Percentiles rank a stretch among this genome's conserved stretches.
These are phyloP conservation scores for Fusarium guadeloupense DNA, from an alignment of 2,329 filamentous ascomycete genomes.

Conservation along the genomic window DNA sequence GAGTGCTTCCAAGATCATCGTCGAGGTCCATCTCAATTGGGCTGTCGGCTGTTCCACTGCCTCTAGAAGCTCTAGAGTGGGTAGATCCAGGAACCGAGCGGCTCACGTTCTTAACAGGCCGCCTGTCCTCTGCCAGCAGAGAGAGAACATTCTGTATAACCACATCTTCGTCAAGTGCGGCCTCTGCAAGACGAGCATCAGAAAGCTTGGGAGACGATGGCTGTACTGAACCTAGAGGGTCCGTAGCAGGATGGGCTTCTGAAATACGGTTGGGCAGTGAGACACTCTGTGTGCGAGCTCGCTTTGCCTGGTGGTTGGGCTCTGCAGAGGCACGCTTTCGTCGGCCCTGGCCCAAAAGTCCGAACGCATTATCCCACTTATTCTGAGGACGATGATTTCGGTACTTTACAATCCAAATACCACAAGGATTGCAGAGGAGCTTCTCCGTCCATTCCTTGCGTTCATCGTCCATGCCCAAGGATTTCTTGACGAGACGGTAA, in stretches of 20 bases:
- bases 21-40: slow-evolving; percentile 64
- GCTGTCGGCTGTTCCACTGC: slow-evolving; percentile 64
- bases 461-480: slow-evolving; percentile 68
- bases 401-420: slow-evolving; percentile 92
- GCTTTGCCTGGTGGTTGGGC: slow-evolving; percentile 56
- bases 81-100: slow-evolving; percentile 54
- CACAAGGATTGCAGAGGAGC: slow-evolving; percentile 93
- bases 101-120: slow-evolving; percentile 23
- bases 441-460: slow-evolving; percentile 75
- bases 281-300: slow-evolving; percentile 59
- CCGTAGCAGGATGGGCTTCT: slow-evolving; percentile 64
- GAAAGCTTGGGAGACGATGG: slow-evolving; percentile 46
- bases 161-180: slow-evolving; percentile 13
- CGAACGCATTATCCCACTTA: slow-evolving; percentile 77
- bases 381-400: slow-evolving; percentile 84
- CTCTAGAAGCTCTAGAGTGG: slow-evolving; percentile 64
- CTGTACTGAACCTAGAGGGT: slow-evolving; percentile 61
- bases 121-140: slow-evolving; percentile 1
- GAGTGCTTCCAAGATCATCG: slow-evolving; percentile 64
- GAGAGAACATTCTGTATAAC: slow-evolving; percentile 12
- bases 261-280: slow-evolving; percentile 58
- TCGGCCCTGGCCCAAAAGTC: slow-evolving; percentile 61
- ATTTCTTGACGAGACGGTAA: slow-evolving; percentile 83
- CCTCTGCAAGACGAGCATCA: slow-evolving; percentile 26
- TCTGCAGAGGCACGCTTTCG: slow-evolving; percentile 58